phyloP scores from a whole-genome alignment of 805 yeast species.

The Ogataea pignaliae region DNA sequence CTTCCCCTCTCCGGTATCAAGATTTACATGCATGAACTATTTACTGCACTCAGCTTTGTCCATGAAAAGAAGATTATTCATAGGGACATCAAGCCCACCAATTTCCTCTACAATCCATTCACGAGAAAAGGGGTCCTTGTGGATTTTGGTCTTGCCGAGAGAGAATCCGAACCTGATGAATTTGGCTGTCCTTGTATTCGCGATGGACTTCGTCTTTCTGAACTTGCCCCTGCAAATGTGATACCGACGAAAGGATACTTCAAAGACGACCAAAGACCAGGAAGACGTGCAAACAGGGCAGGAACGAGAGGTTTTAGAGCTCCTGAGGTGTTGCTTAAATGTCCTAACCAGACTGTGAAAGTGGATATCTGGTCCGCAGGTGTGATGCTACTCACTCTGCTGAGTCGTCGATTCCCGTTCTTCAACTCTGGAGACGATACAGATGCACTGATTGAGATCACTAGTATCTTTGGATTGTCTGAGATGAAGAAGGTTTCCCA shows the following conservation, averaged over 20 bases:
- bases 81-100: constrained; percentile 82
- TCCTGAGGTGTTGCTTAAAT: constrained; percentile 85
- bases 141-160: constrained; percentile 90
- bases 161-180: constrained; percentile 32
- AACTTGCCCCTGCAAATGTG: constrained; percentile 34
- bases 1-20: constrained; percentile 76
- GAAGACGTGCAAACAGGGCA: constrained; percentile 93
- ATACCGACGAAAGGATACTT: constrained; percentile 59
- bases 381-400: constrained; percentile 72
- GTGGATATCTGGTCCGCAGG: constrained; percentile 94
- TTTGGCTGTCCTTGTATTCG: constrained; percentile 54
- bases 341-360: constrained; percentile 75
- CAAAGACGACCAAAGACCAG: constrained; percentile 82
- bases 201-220: constrained; percentile 31
- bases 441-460: constrained; percentile 83
- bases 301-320: constrained; percentile 96
- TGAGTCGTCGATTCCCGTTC: constrained; percentile 82
- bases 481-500: constrained; percentile 73
- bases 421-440: constrained; percentile 92
- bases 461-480: constrained; percentile 72
- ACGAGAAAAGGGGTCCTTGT: constrained; percentile 75
- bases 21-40: constrained; percentile 71
- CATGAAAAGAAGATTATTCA: constrained; percentile 82
- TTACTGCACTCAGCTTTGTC: constrained; percentile 70
- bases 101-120: constrained; percentile 64